phyloP scores from a whole-genome alignment of 768 basidiomycete species.

The Chalciporus piperatus region DNA sequence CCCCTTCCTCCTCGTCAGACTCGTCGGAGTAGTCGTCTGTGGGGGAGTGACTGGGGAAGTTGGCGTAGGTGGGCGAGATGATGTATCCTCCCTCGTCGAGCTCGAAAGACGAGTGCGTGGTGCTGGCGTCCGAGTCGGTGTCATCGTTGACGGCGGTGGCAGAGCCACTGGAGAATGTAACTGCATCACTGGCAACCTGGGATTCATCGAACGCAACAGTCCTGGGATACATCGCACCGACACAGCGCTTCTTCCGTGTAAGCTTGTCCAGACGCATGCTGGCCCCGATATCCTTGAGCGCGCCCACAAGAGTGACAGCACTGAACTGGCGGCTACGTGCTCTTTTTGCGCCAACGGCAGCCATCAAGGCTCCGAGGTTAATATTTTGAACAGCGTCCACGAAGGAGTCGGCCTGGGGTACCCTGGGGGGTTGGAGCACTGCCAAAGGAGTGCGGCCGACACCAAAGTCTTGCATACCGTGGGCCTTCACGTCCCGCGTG shows the following conservation, averaged over 20 bases:
- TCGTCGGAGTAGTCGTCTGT: not conserved
- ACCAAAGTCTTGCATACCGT: not conserved
- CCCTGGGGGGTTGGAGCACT: not conserved
- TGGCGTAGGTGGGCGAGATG: not conserved
- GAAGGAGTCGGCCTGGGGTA: not conserved
- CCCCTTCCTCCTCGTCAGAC: not conserved
- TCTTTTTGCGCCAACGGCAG: slow-evolving; percentile 7
- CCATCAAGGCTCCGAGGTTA: slow-evolving; percentile 6
- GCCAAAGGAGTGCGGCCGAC: not conserved
- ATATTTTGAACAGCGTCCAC: not conserved
- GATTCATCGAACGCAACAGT: slow-evolving; percentile 1
- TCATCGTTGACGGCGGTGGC: slow-evolving; percentile 1
- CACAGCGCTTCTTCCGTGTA: slow-evolving; percentile 3
- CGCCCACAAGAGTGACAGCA: slow-evolving; percentile 1
- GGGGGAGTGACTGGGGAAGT: not conserved
- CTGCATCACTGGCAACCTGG: not conserved
- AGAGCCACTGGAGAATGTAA: not conserved
- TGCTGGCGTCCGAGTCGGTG: not conserved
- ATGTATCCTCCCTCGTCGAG: slow-evolving; percentile 1
- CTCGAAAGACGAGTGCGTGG: not conserved
- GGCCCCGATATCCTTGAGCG: slow-evolving; percentile 5
- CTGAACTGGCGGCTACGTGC: slow-evolving; percentile 1
- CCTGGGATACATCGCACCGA: not conserved
- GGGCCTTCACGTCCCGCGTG: slow-evolving; percentile 13
- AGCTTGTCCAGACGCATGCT: not conserved